Evolutionary conservation across 192 early-diverging fungal species (phyloP), one percentile per base, ranked within the genome.

Genomic region (Backusella psychrophila): DNA sequence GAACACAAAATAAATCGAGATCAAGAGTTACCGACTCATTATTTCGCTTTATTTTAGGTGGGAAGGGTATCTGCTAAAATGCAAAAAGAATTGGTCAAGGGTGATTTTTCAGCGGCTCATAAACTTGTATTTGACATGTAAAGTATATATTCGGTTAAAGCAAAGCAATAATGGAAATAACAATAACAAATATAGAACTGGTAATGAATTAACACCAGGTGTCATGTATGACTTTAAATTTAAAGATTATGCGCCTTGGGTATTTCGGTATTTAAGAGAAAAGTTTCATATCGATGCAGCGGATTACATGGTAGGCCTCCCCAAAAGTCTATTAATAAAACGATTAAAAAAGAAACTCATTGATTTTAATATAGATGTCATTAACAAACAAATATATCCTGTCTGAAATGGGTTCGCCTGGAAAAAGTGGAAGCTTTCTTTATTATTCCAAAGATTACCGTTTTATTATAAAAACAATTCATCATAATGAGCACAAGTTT

Each of bases 211-310:
- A 81, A 97, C 95, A 31, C 95, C 97, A 19, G 92, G 91, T 17
- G 92, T 94, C 19, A 90, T 90, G 71, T 98, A 98, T 87, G 96
- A 99, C 77, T 99, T 98, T 83, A 98, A 99, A 86, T 99, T 98
- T 83, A 99, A 99, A 82, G 98, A 99, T 82, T 98, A 98, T 79
- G 95, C 96, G 5, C 98, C 97, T 1, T 97, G 96, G 96, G 95
- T 97, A 11, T 99, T 99, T 78, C 91, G 96, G 36, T 84, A 89
- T 79, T 90, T 99, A 72, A 87, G 98, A 46, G 93, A 96, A 69
- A 87, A 88, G 7, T 97, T 96, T 83, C 86, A 91, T 35, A 92
- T 99, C 34, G 94, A 97, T 80, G 87, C 96, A 15, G 90, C 93
- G 26, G 96, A 99, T 72, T 99, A 99, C 79, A 82, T 99, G 83